Conservation (phyloP, 2,329 filamentous ascomycete species). For the Ceratocystis huliohia region DNA sequence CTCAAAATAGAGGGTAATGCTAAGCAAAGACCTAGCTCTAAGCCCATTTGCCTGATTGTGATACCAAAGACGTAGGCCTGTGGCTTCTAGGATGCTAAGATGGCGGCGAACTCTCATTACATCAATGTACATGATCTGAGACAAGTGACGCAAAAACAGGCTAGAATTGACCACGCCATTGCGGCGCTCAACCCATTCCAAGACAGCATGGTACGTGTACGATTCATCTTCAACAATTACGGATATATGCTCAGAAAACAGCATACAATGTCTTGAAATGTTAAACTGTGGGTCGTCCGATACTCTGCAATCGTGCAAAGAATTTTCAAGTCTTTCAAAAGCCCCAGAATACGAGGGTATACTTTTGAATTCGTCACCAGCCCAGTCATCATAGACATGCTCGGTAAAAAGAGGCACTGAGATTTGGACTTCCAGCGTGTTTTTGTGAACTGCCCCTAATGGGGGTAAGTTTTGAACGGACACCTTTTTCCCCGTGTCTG, state of each 20-base stretch:
- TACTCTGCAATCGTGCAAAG: conserved; percentile 1
- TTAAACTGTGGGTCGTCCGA: conserved; percentile 15
- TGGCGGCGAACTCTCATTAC: not conserved
- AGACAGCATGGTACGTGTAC: not conserved
- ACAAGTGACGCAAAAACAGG: conserved; percentile 14
- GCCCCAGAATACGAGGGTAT: not conserved
- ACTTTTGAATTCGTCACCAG: not conserved
- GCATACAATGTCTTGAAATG: conserved; percentile 11
- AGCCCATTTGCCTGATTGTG: not conserved
- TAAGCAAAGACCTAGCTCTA: not conserved
- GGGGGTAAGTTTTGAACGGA: not conserved
- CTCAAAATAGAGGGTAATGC: conserved; percentile 2
- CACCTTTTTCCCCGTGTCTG: not conserved
- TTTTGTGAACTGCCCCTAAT: not conserved
- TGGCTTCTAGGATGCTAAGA: not conserved
- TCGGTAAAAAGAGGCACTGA: conserved; percentile 8
- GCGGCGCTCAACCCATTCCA: conserved; percentile 15
- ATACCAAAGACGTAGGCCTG: conserved; percentile 1
- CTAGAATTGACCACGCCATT: conserved; percentile 2
- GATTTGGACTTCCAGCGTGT: not conserved
- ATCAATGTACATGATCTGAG: conserved; percentile 18
- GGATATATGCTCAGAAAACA: conserved; percentile 8
- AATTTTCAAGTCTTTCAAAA: conserved; percentile 3
- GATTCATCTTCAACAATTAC: conserved; percentile 8
- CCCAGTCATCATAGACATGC: not conserved